Percentiles rank a stretch among this genome's conserved stretches.
Evolutionary conservation across 148 eudicot genomes (phyloP).

Genomic region (Hydrangea macrophylla): DNA sequence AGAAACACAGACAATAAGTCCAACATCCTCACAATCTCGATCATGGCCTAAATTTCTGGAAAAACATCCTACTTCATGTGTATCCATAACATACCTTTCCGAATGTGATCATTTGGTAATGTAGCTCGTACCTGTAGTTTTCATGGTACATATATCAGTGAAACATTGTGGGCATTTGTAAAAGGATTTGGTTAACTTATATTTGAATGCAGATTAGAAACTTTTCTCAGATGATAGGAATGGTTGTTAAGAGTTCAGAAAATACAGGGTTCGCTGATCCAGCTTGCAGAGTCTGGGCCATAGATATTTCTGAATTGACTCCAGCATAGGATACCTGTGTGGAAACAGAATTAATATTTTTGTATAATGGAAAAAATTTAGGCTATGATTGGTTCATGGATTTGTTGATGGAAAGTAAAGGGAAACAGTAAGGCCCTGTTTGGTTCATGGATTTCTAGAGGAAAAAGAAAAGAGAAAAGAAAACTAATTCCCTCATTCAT

Average conservation of each 20-base stretch:
- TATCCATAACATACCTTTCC: slow-evolving; percentile 53
- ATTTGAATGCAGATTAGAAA: neutral
- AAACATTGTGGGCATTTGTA: slow-evolving; percentile 6
- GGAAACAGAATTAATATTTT: slow-evolving; percentile 6
- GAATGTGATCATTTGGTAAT: slow-evolving; percentile 76
- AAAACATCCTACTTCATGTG: neutral
- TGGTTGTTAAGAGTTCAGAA: slow-evolving; percentile 10
- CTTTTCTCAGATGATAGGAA: neutral
- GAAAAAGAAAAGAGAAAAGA: too few relatives aligned
- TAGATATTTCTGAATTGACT: slow-evolving; percentile 60
- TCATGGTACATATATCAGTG: slow-evolving; percentile 18
- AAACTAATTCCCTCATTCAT: too few relatives aligned
- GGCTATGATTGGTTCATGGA: too few relatives aligned
- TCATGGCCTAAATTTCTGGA: too few relatives aligned
- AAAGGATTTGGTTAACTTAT: neutral
- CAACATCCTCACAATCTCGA: too few relatives aligned
- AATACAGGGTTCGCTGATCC: slow-evolving; percentile 61
- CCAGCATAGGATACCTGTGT: slow-evolving; percentile 59
- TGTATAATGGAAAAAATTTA: neutral
- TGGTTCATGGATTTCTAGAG: too few relatives aligned
- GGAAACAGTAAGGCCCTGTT: too few relatives aligned
- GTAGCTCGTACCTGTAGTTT: slow-evolving; percentile 61
- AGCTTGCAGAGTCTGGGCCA: slow-evolving; percentile 74
- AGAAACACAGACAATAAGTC: too few relatives aligned
- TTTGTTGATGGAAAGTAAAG: too few relatives aligned